Evolutionary conservation across 495 filamentous ascomycete species (phyloP).

Genomic region (Cryomyces minteri): DNA sequence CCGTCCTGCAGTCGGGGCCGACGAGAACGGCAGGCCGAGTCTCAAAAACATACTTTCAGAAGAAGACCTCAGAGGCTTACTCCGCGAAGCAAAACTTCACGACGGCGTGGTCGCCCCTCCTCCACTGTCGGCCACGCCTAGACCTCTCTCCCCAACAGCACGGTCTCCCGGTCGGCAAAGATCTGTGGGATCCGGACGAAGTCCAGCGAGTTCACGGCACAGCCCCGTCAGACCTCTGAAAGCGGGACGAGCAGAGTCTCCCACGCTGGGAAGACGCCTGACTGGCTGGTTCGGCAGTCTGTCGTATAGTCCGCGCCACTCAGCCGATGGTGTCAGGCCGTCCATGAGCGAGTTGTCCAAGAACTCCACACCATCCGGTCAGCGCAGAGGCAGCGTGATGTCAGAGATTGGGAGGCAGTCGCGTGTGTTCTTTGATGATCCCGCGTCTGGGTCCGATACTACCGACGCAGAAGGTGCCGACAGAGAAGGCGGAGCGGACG

Average conservation of each 20-base stretch:
- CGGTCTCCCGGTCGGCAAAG: not conserved
- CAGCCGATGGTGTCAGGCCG: not conserved
- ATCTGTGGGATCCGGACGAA: no score
- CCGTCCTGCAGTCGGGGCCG: constrained; percentile 7
- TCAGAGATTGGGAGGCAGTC: constrained; percentile 41
- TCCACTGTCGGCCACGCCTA: constrained; percentile 1
- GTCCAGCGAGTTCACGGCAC: no score
- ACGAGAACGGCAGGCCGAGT: constrained; percentile 1
- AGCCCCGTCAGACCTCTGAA: not conserved
- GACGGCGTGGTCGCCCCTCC: not conserved
- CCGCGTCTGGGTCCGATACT: constrained; percentile 22
- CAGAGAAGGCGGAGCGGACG: constrained; percentile 12
- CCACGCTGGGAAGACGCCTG: constrained; percentile 11
- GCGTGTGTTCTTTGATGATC: constrained; percentile 42
- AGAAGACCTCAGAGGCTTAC: constrained; percentile 15
- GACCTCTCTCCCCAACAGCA: not conserved
- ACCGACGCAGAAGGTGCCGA: constrained; percentile 17
- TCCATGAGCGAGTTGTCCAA: constrained; percentile 1
- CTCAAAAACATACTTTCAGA: constrained; percentile 12
- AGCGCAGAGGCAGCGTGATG: constrained; percentile 28
- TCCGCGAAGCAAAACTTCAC: not conserved
- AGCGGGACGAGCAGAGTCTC: constrained; percentile 7
- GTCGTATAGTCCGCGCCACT: not conserved
- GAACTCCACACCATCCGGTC: not conserved
- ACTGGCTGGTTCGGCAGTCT: constrained; percentile 10